Percentiles rank a stretch among this genome's conserved stretches.
Conservation (phyloP, 176 grass and related monocot species). For the bread wheat (Triticum aestivum) region IWGSC_CS_RefSeq_v2.1 NC_057808.1:338870477-338870976, state of each 20-base stretch:
- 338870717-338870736: constrained; percentile 52
- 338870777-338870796: neutral
- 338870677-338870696: neutral
- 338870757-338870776: constrained; percentile 55
- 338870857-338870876: constrained; percentile 68
- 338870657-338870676: neutral
- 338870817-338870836: neutral
- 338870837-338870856: neutral
- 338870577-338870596: constrained; percentile 60
- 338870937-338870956: constrained; percentile 37
- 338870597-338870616: constrained; percentile 66
- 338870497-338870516: constrained; percentile 27
- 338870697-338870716: constrained; percentile 41
- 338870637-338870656: neutral
- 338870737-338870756: constrained; percentile 76
- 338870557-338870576: constrained; percentile 52
- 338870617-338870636: constrained; percentile 28
- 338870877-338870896: constrained; percentile 57
- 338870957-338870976: constrained; percentile 39
- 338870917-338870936: constrained; percentile 45
- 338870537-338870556: constrained; percentile 65
- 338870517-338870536: constrained; percentile 39
- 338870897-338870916: constrained; percentile 69
- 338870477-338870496: neutral
- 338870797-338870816: neutral